Evolutionary conservation across 768 basidiomycete genomes (phyloP), one percentile per base, ranked within the genome.

Genomic region (Phylloporus sp.): DNA sequence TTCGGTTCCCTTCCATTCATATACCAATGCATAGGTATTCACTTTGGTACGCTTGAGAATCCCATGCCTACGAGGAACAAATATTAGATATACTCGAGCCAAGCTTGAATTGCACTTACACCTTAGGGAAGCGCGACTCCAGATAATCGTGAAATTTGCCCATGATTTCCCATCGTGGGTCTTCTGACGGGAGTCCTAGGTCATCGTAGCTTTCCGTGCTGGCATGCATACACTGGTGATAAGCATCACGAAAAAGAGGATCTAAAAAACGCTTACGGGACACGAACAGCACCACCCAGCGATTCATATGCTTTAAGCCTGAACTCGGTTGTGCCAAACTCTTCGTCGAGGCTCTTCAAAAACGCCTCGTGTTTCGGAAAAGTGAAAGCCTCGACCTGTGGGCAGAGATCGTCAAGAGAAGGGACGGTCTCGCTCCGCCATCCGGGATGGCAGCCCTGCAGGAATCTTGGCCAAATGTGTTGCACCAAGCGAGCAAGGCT

Each of bases 1-100:
- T 44, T 81, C 72, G 18, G 73, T 72, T 16, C 84, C 84, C 45
- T 76, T 68, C 82, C 82, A 85, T 20, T 76, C 74, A 59, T 80
- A 83, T 2, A 86, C 67, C 18, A 85, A 70, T 0, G 79, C 83
- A 42, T 79, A 82, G 0, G 78, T 82, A 57, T 83, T 82, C 50
- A 86, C 74, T 52, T 76, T 77, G 8, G 78, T 79, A 40, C 82
- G 73, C 35, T 71, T 54, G 5, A 86, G 72, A 24, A 68, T 70
- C 2, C 70, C 50, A 60, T 82, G 79, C 26, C 80, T 80, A 38
- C 45, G 5, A 42, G 47, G 23, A 43, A 45, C 11, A 9, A 16
- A 13, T 16, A 48, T 54, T 35, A 51, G 36, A 22, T 22, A 40
- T 42, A 20, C n/a, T 23, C 6, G 22, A 23, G 6, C 16, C 8